Evolutionary conservation across 345 rosid genomes (phyloP).

Genomic region (Theobroma cacao): DNA sequence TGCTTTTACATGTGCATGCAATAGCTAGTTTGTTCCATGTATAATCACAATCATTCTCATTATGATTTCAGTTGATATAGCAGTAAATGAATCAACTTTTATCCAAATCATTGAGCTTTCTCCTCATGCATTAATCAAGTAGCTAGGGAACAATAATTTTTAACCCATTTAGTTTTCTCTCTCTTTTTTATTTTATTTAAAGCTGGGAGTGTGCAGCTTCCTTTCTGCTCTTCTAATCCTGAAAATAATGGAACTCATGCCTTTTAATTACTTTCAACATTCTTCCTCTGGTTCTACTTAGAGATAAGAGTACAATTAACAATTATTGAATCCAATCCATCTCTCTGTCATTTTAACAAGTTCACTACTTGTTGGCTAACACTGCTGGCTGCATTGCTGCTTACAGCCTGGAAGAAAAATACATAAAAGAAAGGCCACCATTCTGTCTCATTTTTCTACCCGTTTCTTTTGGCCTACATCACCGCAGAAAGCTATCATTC

Average conservation of each 20-base stretch:
- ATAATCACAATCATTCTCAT: background rate
- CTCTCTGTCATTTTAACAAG: background rate
- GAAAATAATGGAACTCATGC: background rate
- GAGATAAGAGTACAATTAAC: background rate
- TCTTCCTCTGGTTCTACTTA: background rate
- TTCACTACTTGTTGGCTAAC: background rate
- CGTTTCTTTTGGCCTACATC: slow-evolving; percentile 16
- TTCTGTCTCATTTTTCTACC: background rate
- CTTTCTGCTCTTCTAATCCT: background rate
- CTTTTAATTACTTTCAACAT: background rate
- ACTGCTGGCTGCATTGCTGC: background rate
- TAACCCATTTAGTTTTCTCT: background rate
- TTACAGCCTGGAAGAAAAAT: slow-evolving; percentile 8
- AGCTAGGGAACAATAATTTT: background rate
- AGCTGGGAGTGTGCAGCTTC: background rate
- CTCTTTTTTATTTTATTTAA: background rate
- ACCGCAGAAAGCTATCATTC: slow-evolving; percentile 19
- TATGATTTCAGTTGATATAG: background rate
- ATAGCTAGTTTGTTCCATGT: background rate
- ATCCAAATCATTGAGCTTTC: background rate
- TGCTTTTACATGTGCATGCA: background rate
- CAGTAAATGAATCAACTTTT: background rate
- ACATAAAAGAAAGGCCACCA: background rate
- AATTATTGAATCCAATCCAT: background rate
- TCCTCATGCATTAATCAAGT: background rate